Evolutionary conservation across 306 rosid species (phyloP).

Genomic region (Albizia julibrissin): DNA sequence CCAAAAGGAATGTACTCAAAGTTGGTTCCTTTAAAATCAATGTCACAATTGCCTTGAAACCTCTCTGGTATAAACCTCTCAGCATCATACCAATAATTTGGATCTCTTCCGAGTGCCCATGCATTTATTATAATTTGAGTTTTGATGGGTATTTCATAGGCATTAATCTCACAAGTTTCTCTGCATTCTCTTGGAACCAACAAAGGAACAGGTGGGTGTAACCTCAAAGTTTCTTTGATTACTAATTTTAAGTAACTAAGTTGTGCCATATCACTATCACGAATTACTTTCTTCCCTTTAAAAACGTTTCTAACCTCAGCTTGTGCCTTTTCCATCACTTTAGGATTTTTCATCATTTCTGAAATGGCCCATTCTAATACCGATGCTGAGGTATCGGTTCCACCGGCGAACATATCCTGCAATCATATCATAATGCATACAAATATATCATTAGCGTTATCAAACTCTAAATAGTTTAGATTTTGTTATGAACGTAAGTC

Average conservation of each 20-base stretch:
- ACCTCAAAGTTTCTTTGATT: background rate
- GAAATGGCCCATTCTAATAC: background rate
- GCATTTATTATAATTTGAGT: background rate
- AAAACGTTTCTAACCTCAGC: background rate
- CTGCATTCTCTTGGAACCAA: background rate
- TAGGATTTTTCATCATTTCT: background rate
- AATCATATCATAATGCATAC: background rate
- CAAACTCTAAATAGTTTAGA: background rate
- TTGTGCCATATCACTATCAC: background rate
- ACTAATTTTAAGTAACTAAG: background rate
- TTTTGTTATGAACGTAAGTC: too few species aligned
- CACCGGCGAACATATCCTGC: background rate
- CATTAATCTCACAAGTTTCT: background rate
- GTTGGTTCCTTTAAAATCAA: background rate
- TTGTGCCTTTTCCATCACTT: background rate
- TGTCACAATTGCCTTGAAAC: background rate
- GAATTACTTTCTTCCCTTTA: background rate
- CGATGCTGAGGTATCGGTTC: background rate
- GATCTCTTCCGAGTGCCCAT: background rate
- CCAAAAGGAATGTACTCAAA: conserved; percentile 14
- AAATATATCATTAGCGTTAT: too few species aligned
- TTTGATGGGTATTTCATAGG: conserved; percentile 2
- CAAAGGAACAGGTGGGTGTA: background rate
- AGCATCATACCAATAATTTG: background rate
- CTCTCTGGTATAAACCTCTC: conserved; percentile 12